Conservation (phyloP, 108 stramenopile species). For the Craspedostauros australis region DNA sequence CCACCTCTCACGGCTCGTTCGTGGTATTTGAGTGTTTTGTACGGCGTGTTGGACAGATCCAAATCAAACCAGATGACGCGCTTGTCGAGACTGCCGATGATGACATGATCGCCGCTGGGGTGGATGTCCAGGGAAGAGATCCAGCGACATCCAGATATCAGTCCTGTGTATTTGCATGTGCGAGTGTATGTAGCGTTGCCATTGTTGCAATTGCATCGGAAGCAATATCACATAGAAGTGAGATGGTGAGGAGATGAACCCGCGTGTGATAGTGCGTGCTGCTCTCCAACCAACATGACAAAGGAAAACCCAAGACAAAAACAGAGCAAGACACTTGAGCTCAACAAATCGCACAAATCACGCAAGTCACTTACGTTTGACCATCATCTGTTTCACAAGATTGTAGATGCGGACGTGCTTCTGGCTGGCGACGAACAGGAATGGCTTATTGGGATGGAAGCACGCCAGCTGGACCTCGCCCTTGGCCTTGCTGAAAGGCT, state of each 20-base stretch:
- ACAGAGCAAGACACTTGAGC: conserved; percentile 1
- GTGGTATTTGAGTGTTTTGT: conserved; percentile 95
- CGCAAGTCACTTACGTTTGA: conserved; percentile 52
- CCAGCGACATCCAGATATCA: conserved; percentile 92
- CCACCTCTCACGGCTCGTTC: conserved; percentile 84
- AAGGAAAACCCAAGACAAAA: conserved; percentile 13
- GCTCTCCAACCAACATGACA: not conserved
- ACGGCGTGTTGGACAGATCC: conserved; percentile 89
- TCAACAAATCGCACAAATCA: not conserved
- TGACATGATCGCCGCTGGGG: conserved; percentile 91
- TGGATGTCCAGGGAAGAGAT: conserved; percentile 96
- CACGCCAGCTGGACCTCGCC: conserved; percentile 84
- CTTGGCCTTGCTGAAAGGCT: conserved; percentile 90
- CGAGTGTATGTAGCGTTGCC: too few relatives aligned
- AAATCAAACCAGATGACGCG: conserved; percentile 98
- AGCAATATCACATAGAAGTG: too few relatives aligned
- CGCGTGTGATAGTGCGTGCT: too few relatives aligned
- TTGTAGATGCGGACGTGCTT: conserved; percentile 94
- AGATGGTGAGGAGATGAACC: too few relatives aligned
- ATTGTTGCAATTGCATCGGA: too few relatives aligned
- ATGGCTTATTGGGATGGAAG: conserved; percentile 96
- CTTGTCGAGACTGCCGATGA: conserved; percentile 93
- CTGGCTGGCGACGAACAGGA: conserved; percentile 94
- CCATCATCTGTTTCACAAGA: conserved; percentile 90
- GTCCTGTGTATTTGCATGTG: too few relatives aligned